Conservation (phyloP, 768 basidiomycete species). For the Boletellus sp. region DNA sequence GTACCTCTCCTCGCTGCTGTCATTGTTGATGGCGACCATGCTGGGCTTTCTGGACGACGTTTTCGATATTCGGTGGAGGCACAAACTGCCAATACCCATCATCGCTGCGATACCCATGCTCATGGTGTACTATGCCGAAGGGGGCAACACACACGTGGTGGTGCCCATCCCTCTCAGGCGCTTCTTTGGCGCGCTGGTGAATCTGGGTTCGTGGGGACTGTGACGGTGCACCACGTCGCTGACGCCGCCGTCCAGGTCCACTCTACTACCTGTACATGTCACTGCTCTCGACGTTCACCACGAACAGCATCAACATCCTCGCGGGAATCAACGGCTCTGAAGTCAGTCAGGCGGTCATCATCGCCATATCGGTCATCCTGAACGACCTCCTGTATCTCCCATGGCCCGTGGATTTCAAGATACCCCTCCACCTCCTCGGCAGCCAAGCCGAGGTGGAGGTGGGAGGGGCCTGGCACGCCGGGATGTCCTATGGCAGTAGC, state of each 20-base stretch:
- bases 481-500: constrained; percentile 80
- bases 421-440: constrained; percentile 69
- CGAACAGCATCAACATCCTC: constrained; percentile 98
- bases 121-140: constrained; percentile 94
- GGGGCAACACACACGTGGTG: constrained; percentile 90
- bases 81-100: constrained; percentile 95
- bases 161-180: constrained; percentile 79
- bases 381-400: constrained; percentile 96
- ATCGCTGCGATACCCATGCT: constrained; percentile 93
- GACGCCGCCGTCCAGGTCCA: constrained; percentile 56
- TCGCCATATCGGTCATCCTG: constrained; percentile 82
- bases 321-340: constrained; percentile 98
- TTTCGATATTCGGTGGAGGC: constrained; percentile 97
- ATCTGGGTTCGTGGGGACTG: constrained; percentile 67
- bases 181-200: constrained; percentile 73
- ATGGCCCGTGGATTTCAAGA: constrained; percentile 70
- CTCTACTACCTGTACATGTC: constrained; percentile 97
- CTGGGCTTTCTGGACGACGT: constrained; percentile 96
- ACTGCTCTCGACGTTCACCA: constrained; percentile 90
- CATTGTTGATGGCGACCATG: constrained; percentile 86
- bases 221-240: background rate
- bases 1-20: constrained; percentile 91
- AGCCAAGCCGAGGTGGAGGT: constrained; percentile 63
- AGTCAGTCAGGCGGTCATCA: constrained; percentile 88
- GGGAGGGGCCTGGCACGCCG: constrained; percentile 78